phyloP scores from a whole-genome alignment of 805 yeast species.

The Zygosaccharomyces bisporus region DNA sequence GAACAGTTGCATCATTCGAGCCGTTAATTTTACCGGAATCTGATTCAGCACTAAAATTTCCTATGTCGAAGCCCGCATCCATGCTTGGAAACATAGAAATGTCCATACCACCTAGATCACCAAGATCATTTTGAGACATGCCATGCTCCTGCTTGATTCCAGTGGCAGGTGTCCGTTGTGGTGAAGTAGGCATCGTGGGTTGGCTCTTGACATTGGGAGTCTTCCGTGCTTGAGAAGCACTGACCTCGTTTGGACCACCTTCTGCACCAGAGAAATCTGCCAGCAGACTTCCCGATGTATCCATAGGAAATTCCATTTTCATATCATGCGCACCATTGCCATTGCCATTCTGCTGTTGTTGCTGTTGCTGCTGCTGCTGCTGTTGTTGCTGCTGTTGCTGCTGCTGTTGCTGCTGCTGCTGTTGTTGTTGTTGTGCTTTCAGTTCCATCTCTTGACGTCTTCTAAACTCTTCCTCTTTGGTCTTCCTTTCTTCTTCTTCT shows the following conservation, averaged over 20 bases:
- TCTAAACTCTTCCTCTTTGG: slow-evolving; percentile 12
- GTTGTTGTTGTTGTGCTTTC: slow-evolving; percentile 13
- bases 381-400: slow-evolving; percentile 10
- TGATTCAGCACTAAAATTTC: slow-evolving; percentile 13
- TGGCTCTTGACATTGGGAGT: slow-evolving; percentile 2
- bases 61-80: slow-evolving; percentile 33
- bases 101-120: slow-evolving; percentile 30
- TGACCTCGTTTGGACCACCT: slow-evolving; percentile 5
- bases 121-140: slow-evolving; percentile 21
- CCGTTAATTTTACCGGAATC: slow-evolving; percentile 2
- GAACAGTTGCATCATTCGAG: slow-evolving; percentile 4
- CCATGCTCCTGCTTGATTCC: slow-evolving; percentile 21
- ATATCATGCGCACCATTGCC: slow-evolving; percentile 10
- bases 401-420: slow-evolving; percentile 13
- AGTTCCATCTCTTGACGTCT: slow-evolving; percentile 14
- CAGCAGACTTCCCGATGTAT: slow-evolving; percentile 16
- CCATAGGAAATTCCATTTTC: slow-evolving; percentile 17
- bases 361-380: slow-evolving; percentile 6
- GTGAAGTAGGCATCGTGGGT: slow-evolving; percentile 2
- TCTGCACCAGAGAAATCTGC: slow-evolving; percentile 10
- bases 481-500: slow-evolving; percentile 29
- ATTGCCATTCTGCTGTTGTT: slow-evolving; percentile 4
- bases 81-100: slow-evolving; percentile 32
- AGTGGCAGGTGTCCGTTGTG: too few relatives aligned
- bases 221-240: not conserved